Evolutionary conservation across 371 early-diverging fungal genomes (phyloP).

Genomic region (Mortierella sp.): DNA sequence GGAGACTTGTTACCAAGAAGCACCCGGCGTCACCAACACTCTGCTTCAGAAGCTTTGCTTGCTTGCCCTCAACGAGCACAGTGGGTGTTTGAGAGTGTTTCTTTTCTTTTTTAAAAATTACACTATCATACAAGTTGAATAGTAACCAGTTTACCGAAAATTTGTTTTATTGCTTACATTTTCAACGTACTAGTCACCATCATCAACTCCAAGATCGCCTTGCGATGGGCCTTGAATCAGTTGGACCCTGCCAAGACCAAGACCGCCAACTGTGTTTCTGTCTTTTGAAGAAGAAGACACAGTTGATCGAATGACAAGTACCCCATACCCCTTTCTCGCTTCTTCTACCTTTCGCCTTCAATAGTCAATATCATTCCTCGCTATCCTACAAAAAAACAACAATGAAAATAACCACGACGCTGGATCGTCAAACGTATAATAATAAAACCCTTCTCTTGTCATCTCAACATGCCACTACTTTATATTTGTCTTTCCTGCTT

Average conservation of each 20-base stretch:
- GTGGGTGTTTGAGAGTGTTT: constrained; percentile 10
- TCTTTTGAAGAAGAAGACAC: neutral
- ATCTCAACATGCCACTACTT: no score
- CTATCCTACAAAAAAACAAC: no score
- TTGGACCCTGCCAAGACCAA: constrained; percentile 42
- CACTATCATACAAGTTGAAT: neutral
- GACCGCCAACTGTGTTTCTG: constrained; percentile 41
- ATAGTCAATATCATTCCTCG: no score
- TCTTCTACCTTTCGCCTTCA: no score
- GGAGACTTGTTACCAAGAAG: constrained; percentile 20
- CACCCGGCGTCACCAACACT: constrained; percentile 27
- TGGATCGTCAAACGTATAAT: no score
- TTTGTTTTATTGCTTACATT: neutral
- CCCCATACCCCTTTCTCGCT: neutral
- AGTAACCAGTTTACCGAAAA: neutral
- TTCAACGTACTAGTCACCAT: constrained; percentile 30
- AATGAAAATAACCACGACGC: no score
- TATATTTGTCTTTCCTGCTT: no score
- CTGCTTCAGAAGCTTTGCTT: constrained; percentile 42
- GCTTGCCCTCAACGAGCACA: constrained; percentile 41
- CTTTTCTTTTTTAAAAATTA: no score
- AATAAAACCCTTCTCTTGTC: no score
- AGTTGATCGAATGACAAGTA: neutral
- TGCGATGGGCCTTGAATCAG: constrained; percentile 42
- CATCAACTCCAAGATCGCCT: constrained; percentile 39